Evolutionary conservation across 2,329 filamentous ascomycete species (phyloP), one percentile per base, ranked within the genome.

Genomic region (Nemania diffusa): DNA sequence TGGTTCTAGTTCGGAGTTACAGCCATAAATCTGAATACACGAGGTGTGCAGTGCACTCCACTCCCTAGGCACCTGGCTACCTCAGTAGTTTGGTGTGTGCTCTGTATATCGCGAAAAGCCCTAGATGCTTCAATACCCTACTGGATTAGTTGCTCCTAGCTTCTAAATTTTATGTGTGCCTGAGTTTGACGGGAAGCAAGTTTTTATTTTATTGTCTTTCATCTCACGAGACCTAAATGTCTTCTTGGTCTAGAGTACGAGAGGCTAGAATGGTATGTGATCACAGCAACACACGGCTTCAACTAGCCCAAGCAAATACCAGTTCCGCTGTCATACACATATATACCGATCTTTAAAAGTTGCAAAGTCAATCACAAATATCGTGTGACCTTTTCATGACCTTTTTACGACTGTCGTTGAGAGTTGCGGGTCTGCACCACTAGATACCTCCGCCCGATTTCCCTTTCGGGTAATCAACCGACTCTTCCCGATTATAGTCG

Each of bases 391-490:
- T 20, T 9, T 17, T 51, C 15, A 5, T 20, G 4, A 3, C 20
- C n/a, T 13, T 9, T 55, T 26, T 20, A 37, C 11, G 57, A 37
- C 17, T 9, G 26, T 37, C 27, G 42, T 50, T 27, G 20, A 34
- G 11, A 42, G 37, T 27, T 32, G 57, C 58, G 58, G 48, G 58
- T 44, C 58, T 53, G 32, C 1, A 51, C 11, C 37, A 46, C 1
- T 1, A 22, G 26, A 51, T 7, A 46, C 2, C 5, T 46, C 15
- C 26, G 37, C 59, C 59, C 24, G 27, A 27, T 62, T 62, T 34
- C 59, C 51, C 15, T 8, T 56, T 56, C 48, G 17, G 51, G 51
- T 24, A 56, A 56, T 7, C 32, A 22, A 61, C 6, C 26, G 40
- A 15, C 20, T 59, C 9, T 32, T 29, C 24, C n/a, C 17, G 17